Conservation (phyloP, 768 basidiomycete genomes). For the Kwoniella pini region DNA sequence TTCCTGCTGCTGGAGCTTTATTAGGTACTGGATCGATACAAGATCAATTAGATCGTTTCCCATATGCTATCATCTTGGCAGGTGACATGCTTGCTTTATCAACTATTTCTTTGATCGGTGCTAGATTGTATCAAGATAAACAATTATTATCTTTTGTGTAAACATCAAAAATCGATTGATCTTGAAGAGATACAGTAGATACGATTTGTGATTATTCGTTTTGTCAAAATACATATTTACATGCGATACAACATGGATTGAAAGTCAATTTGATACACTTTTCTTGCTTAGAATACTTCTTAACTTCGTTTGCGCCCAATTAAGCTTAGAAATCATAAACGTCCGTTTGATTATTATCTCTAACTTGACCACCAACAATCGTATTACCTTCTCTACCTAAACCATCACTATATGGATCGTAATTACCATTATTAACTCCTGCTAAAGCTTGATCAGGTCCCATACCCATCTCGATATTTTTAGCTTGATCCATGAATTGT, state of each 20-base stretch:
- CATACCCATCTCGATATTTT: conserved; percentile 52
- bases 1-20: background rate
- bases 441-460: conserved; percentile 32
- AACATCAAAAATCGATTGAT: background rate
- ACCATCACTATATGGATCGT: conserved; percentile 37
- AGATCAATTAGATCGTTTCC: background rate
- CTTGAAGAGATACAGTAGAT: too few relatives aligned
- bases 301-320: background rate
- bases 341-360: conserved; percentile 18
- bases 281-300: too few relatives aligned
- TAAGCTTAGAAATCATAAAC: conserved; percentile 47
- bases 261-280: too few relatives aligned
- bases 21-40: background rate
- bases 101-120: background rate
- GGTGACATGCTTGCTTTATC: background rate
- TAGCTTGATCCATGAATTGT: conserved; percentile 55
- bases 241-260: background rate
- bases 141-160: conserved; percentile 8
- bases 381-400: conserved; percentile 10
- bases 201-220: too few relatives aligned
- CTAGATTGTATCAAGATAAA: conserved; percentile 4
- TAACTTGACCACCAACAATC: conserved; percentile 18
- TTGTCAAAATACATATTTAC: background rate
- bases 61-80: background rate
- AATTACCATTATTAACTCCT: conserved; percentile 18